Conservation (phyloP, 495 filamentous ascomycete genomes). For the Durotheca rogersii region DNA sequence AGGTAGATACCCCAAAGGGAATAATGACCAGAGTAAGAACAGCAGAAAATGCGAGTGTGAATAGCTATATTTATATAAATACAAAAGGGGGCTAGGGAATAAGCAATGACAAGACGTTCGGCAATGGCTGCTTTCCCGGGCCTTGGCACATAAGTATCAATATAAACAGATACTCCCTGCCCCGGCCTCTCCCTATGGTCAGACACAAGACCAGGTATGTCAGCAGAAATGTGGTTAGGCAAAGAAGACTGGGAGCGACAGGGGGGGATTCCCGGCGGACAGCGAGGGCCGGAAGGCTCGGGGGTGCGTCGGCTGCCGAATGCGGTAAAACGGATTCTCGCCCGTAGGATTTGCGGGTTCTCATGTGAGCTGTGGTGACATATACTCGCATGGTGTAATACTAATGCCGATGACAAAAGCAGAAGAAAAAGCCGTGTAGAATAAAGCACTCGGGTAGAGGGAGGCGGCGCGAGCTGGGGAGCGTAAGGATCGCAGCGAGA, state of each 20-base stretch:
- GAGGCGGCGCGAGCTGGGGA: neutral
- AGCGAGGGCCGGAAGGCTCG: slow-evolving; percentile 21
- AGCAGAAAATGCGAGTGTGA: neutral
- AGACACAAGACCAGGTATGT: neutral
- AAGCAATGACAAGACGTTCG: neutral
- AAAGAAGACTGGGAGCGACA: slow-evolving; percentile 1
- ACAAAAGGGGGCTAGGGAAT: neutral
- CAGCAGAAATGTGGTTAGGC: neutral
- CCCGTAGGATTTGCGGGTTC: slow-evolving; percentile 9
- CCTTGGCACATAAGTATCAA: slow-evolving; percentile 22
- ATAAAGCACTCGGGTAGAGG: neutral
- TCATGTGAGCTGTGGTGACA: slow-evolving; percentile 14
- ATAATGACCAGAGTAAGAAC: neutral
- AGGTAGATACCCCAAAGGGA: slow-evolving; percentile 2
- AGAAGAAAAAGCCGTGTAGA: neutral
- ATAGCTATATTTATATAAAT: neutral
- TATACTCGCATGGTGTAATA: neutral
- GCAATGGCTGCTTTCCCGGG: slow-evolving; percentile 13
- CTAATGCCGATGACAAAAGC: neutral
- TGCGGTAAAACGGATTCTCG: slow-evolving; percentile 4
- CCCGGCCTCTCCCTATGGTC: neutral
- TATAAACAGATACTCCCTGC: neutral
- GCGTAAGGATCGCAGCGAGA: too few species aligned
- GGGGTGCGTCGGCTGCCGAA: slow-evolving; percentile 2
- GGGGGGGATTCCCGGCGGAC: neutral